Base-by-base conservation (phyloP, 805 yeast genomes). In the Lachancea nothofagi region DNA sequence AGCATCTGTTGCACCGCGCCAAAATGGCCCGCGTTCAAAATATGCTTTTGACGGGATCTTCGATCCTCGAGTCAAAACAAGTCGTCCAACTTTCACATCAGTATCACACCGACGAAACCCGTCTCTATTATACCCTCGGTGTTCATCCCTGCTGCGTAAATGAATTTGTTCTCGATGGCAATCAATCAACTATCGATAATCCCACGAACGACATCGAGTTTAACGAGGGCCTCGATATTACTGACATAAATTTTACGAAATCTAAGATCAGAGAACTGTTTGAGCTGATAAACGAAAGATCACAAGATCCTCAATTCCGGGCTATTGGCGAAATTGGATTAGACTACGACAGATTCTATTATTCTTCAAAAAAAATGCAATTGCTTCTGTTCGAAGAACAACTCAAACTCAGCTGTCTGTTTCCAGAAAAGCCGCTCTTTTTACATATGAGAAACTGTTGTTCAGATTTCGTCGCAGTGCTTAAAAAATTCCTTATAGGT, bases 251-350 rank as follows among this genome's bases (percentile, higher is more conserved):
- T 2, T 36, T 47, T 8, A 48, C 56, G 8, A 29, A 33, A 5
- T 7, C 3, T 1, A 51, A 52, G 28, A 42, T 54, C 15, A 51
- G 51, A 2, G 79, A 80, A 49, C 54, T 84, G 25, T 51, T 57
- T 3, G 57, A 67, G 19, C 60, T 93, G 33, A 70, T 72, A 45
- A 48, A 62, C n/a, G 75, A 78, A 0, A 44, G 59, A 5, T 50
- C 63, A 1, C 56, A 62, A 22, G 54, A 65, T 7, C 48, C 55
- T 10, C 83, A 83, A 1, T 82, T 93, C 20, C 74, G 74, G 51
- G 93, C 96, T 1, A 81, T 89, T 64, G 99, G 99, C 10, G 99
- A 93, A 62, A 78, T 93, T 36, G 99, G 99, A 0, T 67, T 93
- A 34, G 99, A 93, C 57, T 90, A 89, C 57, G 99, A 93, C 61